phyloP scores from a whole-genome alignment of 164 flowering plant species.

The Malania oleifera region DNA sequence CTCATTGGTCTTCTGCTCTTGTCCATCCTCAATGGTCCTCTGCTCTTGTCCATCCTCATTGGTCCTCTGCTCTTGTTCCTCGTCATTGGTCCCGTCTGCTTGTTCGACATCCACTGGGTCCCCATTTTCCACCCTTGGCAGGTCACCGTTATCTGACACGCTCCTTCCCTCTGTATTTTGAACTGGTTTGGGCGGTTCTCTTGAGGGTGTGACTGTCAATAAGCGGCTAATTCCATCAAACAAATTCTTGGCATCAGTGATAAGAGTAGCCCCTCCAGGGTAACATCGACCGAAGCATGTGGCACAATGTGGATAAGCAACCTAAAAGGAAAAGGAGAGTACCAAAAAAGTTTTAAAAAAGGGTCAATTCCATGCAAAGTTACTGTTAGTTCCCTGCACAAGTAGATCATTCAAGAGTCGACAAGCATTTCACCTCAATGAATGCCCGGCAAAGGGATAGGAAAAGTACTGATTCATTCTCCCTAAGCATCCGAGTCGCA shows the following conservation, averaged over 20 bases:
- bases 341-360: slow-evolving; percentile 1
- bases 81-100: slow-evolving; percentile 14
- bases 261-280: slow-evolving; percentile 67
- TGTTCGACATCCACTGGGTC: slow-evolving; percentile 26
- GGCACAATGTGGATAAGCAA: slow-evolving; percentile 77
- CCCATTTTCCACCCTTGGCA: slow-evolving; percentile 36
- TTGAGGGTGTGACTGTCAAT: slow-evolving; percentile 44
- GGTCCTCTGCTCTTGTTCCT: slow-evolving; percentile 23
- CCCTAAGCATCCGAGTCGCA: slow-evolving; percentile 73
- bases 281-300: slow-evolving; percentile 93
- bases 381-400: background rate
- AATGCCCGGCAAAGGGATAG: slow-evolving; percentile 89
- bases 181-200: slow-evolving; percentile 42
- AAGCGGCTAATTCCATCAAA: slow-evolving; percentile 65
- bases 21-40: slow-evolving; percentile 20
- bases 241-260: slow-evolving; percentile 60
- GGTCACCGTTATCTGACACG: slow-evolving; percentile 45
- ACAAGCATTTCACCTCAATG: slow-evolving; percentile 52
- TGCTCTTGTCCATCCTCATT: slow-evolving; percentile 33
- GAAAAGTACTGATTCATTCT: slow-evolving; percentile 72
- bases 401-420: background rate
- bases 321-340: slow-evolving; percentile 33
- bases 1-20: too few species aligned
- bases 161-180: slow-evolving; percentile 25
- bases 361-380: background rate